Evolutionary conservation across 805 yeast species (phyloP).

Genomic region (Yamadazyma olivae): DNA sequence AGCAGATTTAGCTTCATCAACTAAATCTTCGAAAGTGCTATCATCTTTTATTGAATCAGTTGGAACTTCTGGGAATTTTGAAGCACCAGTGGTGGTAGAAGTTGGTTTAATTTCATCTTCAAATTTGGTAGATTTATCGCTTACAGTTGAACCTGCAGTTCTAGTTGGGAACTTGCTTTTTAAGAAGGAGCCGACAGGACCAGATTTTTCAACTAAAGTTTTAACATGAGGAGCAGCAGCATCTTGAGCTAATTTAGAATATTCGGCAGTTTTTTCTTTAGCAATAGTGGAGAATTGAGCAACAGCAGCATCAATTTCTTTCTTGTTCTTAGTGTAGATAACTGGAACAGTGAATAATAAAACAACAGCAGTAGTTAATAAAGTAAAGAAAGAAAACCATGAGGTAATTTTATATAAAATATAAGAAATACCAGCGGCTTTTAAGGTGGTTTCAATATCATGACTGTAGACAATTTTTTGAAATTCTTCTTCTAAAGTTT

Average conservation of each 20-base stretch:
- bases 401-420: slow-evolving; percentile 69
- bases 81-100: slow-evolving; percentile 16
- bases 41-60: slow-evolving; percentile 17
- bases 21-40: slow-evolving; percentile 22
- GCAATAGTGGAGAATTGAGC: slow-evolving; percentile 43
- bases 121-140: slow-evolving; percentile 53
- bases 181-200: slow-evolving; percentile 64
- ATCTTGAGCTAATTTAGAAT: slow-evolving; percentile 32
- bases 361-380: slow-evolving; percentile 56
- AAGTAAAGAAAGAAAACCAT: slow-evolving; percentile 68
- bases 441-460: slow-evolving; percentile 69
- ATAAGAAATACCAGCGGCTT: slow-evolving; percentile 66
- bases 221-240: slow-evolving; percentile 57
- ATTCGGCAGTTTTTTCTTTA: slow-evolving; percentile 48
- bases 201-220: slow-evolving; percentile 54
- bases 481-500: slow-evolving; percentile 48
- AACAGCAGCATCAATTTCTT: slow-evolving; percentile 68
- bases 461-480: slow-evolving; percentile 64
- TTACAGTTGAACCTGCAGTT: slow-evolving; percentile 72
- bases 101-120: slow-evolving; percentile 10
- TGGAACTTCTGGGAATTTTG: slow-evolving; percentile 41
- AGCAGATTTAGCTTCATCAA: slow-evolving; percentile 19
- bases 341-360: slow-evolving; percentile 73
- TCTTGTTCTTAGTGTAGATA: slow-evolving; percentile 69
- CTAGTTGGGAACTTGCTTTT: slow-evolving; percentile 57